A percentile compares a stretch with the other conserved stretches of the same genome.
Conservation (phyloP, 176 grass and related monocot species). For the Zoysia pacifica region DNA sequence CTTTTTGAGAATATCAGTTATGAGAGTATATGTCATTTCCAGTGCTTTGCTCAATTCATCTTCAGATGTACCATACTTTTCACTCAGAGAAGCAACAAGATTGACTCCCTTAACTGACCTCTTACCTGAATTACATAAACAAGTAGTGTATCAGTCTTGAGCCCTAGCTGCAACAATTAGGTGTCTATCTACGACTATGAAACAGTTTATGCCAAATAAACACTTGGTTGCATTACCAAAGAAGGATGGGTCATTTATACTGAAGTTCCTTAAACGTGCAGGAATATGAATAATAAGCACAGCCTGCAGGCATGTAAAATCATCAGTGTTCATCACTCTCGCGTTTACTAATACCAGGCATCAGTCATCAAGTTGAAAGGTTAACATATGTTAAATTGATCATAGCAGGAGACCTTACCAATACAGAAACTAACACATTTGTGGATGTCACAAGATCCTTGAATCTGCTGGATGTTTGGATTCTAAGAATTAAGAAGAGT, state of each 20-base stretch:
- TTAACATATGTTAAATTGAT: background rate
- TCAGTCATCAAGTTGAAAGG: slow-evolving; percentile 9
- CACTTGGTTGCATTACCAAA: slow-evolving; percentile 57
- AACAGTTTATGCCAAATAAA: slow-evolving; percentile 24
- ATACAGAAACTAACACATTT: slow-evolving; percentile 74
- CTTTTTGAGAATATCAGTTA: slow-evolving; percentile 81
- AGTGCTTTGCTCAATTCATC: slow-evolving; percentile 80
- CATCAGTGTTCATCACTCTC: slow-evolving; percentile 28
- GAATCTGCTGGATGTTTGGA: slow-evolving; percentile 70
- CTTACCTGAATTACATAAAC: slow-evolving; percentile 66
- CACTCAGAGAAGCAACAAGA: slow-evolving; percentile 79
- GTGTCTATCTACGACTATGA: background rate
- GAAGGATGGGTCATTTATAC: slow-evolving; percentile 57
- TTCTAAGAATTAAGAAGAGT: slow-evolving; percentile 77
- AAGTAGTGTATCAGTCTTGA: slow-evolving; percentile 27
- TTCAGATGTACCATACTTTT: slow-evolving; percentile 86
- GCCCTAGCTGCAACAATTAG: slow-evolving; percentile 15
- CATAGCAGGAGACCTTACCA: slow-evolving; percentile 46
- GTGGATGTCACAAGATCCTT: slow-evolving; percentile 98
- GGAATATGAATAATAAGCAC: slow-evolving; percentile 87
- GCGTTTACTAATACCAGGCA: slow-evolving; percentile 28
- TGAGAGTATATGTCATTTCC: slow-evolving; percentile 74
- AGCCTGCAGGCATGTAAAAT: slow-evolving; percentile 55
- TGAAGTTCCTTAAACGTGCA: slow-evolving; percentile 65
- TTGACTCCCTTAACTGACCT: slow-evolving; percentile 82